These are phyloP conservation scores for Juglanconis sp. DNA, from an alignment of 2,329 filamentous ascomycete species.

Conservation along the genomic window DNA sequence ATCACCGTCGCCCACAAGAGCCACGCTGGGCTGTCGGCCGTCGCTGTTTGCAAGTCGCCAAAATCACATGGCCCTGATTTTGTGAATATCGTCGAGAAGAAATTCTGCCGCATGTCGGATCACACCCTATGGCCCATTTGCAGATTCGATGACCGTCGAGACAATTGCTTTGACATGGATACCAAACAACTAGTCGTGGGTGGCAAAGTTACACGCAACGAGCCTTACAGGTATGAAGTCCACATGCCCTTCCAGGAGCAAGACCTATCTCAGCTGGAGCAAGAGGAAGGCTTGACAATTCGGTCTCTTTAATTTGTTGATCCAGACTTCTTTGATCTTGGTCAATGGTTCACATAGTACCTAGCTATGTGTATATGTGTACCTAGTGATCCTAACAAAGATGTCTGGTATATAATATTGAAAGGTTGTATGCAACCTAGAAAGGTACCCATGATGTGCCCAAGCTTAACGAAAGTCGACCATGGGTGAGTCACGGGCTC, in stretches of 20 bases:
- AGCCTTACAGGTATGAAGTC: neutral
- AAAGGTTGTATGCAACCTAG: no score
- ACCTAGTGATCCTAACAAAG: no score
- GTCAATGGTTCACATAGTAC: no score
- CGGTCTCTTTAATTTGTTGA: no score
- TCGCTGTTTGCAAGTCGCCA: neutral
- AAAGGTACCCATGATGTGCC: no score
- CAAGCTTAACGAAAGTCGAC: no score
- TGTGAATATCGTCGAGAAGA: neutral
- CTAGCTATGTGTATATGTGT: no score
- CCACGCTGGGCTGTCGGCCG: neutral
- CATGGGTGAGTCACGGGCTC: no score
- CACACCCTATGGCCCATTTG: constrained; percentile 2
- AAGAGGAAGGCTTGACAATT: no score
- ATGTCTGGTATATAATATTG: no score
- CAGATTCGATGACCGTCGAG: neutral
- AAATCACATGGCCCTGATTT: neutral
- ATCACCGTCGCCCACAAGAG: neutral
- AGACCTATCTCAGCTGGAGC: no score
- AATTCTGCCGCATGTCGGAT: constrained; percentile 5
- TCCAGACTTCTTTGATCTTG: no score
- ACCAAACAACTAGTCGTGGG: neutral
- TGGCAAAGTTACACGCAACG: neutral
- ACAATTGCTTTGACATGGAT: neutral
- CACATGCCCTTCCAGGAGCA: neutral